Conservation (phyloP, 805 yeast species). For the Pichia cabralensis region DNA sequence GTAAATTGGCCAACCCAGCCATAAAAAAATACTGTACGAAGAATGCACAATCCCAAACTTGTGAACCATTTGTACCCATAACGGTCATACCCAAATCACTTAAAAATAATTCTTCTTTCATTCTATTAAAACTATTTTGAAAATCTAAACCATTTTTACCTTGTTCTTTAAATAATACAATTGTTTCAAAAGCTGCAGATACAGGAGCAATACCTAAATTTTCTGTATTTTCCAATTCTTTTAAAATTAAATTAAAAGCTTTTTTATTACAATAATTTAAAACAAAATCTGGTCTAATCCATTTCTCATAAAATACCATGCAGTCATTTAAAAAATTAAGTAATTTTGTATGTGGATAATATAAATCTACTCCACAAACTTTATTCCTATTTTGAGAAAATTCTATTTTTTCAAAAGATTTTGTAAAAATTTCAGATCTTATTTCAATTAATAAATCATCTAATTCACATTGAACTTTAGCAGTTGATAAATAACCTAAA, state of each 20-base stretch:
- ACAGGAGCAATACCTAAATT: constrained; percentile 89
- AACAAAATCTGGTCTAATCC: constrained; percentile 70
- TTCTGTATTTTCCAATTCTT: constrained; percentile 72
- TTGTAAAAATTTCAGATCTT: constrained; percentile 69
- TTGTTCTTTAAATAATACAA: constrained; percentile 60
- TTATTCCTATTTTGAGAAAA: constrained; percentile 66
- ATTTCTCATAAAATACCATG: constrained; percentile 57
- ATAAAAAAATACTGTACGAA: constrained; percentile 72
- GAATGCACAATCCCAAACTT: constrained; percentile 94
- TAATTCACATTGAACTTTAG: constrained; percentile 42
- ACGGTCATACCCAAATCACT: constrained; percentile 88
- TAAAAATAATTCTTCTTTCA: constrained; percentile 70
- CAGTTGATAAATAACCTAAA: constrained; percentile 67
- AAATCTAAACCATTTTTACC: constrained; percentile 61
- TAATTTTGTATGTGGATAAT: constrained; percentile 78
- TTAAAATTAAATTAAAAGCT: constrained; percentile 55
- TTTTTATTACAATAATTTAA: constrained; percentile 37
- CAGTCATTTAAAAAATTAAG: constrained; percentile 52
- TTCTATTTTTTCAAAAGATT: constrained; percentile 55
- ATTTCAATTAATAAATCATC: constrained; percentile 56
- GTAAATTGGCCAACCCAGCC: constrained; percentile 67
- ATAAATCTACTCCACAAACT: constrained; percentile 86
- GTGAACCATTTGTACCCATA: constrained; percentile 97
- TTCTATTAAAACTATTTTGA: constrained; percentile 41
- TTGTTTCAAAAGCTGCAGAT: constrained; percentile 71